Conservation (phyloP, 805 yeast genomes). For the Lachancea cidri region DNA sequence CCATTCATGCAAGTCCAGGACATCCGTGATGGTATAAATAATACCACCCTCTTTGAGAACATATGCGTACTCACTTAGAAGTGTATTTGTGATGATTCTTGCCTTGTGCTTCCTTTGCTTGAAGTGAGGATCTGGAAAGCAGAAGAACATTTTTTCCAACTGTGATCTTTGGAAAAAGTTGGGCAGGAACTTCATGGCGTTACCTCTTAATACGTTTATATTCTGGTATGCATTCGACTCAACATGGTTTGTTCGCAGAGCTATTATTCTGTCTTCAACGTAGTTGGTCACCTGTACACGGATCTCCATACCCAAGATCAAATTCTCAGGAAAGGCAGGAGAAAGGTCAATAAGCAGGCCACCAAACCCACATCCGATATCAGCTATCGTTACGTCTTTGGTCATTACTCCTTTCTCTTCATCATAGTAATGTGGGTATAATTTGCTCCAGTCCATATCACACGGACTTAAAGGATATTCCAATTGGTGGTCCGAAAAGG, state of each 20-base stretch:
- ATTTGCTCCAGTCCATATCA: constrained; percentile 79
- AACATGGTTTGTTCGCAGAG: constrained; percentile 52
- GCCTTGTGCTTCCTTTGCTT: constrained; percentile 97
- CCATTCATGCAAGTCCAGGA: constrained; percentile 89
- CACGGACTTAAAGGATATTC: constrained; percentile 82
- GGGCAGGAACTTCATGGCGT: constrained; percentile 96
- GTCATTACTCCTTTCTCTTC: constrained; percentile 38
- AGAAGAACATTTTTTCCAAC: constrained; percentile 87
- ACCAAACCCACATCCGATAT: constrained; percentile 97
- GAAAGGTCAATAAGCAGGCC: constrained; percentile 80
- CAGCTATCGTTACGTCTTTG: constrained; percentile 77
- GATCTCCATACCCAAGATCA: constrained; percentile 94
- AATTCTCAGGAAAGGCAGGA: constrained; percentile 63
- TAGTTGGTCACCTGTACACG: constrained; percentile 96
- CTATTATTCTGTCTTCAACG: constrained; percentile 91
- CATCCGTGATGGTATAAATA: constrained; percentile 93
- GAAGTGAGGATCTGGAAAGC: constrained; percentile 99
- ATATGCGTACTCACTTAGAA: constrained; percentile 88
- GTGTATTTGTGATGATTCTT: constrained; percentile 84
- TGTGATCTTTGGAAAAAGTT: constrained; percentile 85
- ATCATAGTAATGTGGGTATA: constrained; percentile 60
- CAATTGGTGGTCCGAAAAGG: constrained; percentile 89
- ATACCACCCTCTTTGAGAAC: constrained; percentile 83
- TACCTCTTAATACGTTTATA: constrained; percentile 85
- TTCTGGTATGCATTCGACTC: constrained; percentile 57